Conservation (phyloP, 2,329 filamentous ascomycete species). For the Thyridium curvatum region DNA sequence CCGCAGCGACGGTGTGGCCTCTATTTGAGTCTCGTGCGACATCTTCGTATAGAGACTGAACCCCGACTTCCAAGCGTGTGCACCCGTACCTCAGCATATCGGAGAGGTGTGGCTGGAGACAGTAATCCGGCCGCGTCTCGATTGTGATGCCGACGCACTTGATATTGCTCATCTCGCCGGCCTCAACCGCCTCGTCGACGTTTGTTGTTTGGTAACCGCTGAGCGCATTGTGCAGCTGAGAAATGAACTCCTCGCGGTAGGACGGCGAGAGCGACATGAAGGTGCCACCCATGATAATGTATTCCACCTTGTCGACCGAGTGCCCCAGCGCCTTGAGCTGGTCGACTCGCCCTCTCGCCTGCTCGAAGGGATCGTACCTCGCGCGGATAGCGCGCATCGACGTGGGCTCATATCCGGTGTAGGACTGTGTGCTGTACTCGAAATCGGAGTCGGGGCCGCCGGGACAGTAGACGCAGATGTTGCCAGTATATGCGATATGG, state of each 20-base stretch:
- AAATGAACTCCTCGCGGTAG: slow-evolving; percentile 90
- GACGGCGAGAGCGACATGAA: slow-evolving; percentile 93
- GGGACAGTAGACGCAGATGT: slow-evolving; percentile 98
- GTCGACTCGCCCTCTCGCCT: slow-evolving; percentile 90
- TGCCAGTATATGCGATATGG: slow-evolving; percentile 96
- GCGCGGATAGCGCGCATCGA: slow-evolving; percentile 98
- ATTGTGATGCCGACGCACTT: slow-evolving; percentile 99
- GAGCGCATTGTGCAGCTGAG: slow-evolving; percentile 91
- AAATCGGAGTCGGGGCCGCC: slow-evolving; percentile 97
- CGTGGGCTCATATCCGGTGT: slow-evolving; percentile 96
- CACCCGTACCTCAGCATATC: slow-evolving; percentile 98
- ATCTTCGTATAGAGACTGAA: slow-evolving; percentile 95
- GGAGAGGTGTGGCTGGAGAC: slow-evolving; percentile 87
- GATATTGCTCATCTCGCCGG: slow-evolving; percentile 92
- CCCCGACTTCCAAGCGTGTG: slow-evolving; percentile 87
- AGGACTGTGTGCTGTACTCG: slow-evolving; percentile 97
- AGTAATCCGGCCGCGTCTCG: slow-evolving; percentile 95
- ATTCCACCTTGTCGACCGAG: slow-evolving; percentile 98
- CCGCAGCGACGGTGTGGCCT: slow-evolving; percentile 90
- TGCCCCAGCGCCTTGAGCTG: slow-evolving; percentile 94
- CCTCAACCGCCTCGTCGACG: slow-evolving; percentile 91
- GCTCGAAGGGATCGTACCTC: slow-evolving; percentile 95
- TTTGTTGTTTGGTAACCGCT: slow-evolving; percentile 92
- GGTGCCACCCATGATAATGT: slow-evolving; percentile 99
- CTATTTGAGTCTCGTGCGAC: slow-evolving; percentile 97